phyloP scores from a whole-genome alignment of 306 rosid species.

The Arachis hypogaea region DNA sequence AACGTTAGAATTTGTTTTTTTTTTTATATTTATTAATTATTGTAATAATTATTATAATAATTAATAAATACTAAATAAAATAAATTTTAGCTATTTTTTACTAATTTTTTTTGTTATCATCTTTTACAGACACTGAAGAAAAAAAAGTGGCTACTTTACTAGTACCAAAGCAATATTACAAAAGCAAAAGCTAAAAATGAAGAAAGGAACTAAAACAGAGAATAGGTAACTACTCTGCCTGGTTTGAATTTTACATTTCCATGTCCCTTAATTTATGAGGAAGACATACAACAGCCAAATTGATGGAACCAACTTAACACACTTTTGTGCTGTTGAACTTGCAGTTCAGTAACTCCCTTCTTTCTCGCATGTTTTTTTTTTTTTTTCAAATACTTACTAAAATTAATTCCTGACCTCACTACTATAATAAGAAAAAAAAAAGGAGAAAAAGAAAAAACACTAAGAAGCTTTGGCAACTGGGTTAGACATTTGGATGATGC shows the following conservation, averaged over 20 bases:
- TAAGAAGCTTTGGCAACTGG: not conserved
- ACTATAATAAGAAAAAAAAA: too few species aligned
- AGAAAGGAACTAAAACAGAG: not conserved
- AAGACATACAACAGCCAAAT: not conserved
- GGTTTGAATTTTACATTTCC: not conserved
- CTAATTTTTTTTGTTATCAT: not conserved
- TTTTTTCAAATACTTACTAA: too few species aligned
- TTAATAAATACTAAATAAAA: too few species aligned
- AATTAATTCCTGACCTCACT: too few species aligned
- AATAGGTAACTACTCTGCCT: not conserved
- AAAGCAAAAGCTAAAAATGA: not conserved
- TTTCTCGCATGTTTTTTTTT: too few species aligned
- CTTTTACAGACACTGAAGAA: not conserved
- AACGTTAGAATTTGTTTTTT: too few species aligned
- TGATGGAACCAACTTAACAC: not conserved
- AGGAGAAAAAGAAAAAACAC: too few species aligned
- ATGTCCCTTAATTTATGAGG: not conserved
- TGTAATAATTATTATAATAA: too few species aligned
- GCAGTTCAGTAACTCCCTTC: too few species aligned
- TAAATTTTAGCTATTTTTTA: too few species aligned
- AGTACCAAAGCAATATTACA: not conserved
- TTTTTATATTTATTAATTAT: too few species aligned
- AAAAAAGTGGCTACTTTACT: not conserved
- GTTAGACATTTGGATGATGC: slow-evolving; percentile 48
- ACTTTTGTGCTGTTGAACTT: not conserved